These are phyloP conservation scores for Echeveria elegans DNA, from an alignment of 164 flowering plant genomes.

Conservation along the genomic window DNA sequence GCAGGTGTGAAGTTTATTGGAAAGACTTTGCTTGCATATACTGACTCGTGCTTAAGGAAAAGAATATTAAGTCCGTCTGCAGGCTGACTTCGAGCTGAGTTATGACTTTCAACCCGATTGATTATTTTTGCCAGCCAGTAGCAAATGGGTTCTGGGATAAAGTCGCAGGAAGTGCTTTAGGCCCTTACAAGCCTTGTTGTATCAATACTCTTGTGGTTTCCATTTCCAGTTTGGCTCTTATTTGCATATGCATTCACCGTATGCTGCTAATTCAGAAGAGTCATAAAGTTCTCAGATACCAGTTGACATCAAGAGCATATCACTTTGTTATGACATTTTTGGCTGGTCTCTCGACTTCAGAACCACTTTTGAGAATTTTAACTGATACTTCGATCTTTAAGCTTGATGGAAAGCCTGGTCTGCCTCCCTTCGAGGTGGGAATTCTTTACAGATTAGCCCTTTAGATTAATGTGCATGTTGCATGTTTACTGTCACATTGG, in stretches of 20 bases:
- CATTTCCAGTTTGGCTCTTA: constrained; percentile 55
- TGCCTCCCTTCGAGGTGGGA: constrained; percentile 87
- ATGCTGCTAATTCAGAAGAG: constrained; percentile 49
- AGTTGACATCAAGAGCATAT: constrained; percentile 49
- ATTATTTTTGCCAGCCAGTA: constrained; percentile 75
- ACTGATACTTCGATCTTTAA: constrained; percentile 60
- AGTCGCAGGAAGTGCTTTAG: constrained; percentile 59
- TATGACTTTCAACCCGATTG: constrained; percentile 59
- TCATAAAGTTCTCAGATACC: constrained; percentile 39
- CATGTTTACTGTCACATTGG: neutral
- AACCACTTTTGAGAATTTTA: constrained; percentile 57
- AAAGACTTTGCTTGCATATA: neutral
- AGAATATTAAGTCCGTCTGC: neutral
- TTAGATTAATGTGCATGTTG: neutral
- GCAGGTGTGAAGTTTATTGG: neutral
- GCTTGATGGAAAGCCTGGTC: constrained; percentile 41
- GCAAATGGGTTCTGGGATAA: constrained; percentile 68
- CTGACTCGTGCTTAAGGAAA: neutral
- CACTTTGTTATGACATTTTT: constrained; percentile 49
- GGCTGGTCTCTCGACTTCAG: constrained; percentile 54
- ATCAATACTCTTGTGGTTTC: constrained; percentile 52
- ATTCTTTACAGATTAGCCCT: neutral
- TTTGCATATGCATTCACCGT: constrained; percentile 56
- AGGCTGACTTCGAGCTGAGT: neutral
- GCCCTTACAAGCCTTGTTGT: constrained; percentile 79